These are phyloP conservation scores for Cucumis cinereus DNA, from an alignment of 306 rosid species.

Conservation along the genomic window DNA sequence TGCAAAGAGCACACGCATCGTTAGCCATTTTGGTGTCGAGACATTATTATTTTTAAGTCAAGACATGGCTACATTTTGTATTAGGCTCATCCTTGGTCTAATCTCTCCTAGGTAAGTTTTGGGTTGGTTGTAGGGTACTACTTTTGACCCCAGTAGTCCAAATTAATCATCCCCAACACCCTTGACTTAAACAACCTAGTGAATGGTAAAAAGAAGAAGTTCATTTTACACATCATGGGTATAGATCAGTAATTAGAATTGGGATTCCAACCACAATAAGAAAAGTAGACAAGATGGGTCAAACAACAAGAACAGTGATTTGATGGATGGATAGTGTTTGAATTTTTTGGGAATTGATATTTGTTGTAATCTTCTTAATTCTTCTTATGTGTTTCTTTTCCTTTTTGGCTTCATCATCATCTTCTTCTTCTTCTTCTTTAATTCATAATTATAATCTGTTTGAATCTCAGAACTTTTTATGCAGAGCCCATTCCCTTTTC, in stretches of 20 bases:
- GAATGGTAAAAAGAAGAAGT: background rate
- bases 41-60: too few species aligned
- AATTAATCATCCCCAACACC: too few species aligned
- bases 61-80: too few species aligned
- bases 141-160: too few species aligned
- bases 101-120: too few species aligned
- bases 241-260: background rate
- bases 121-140: too few species aligned
- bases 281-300: background rate
- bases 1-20: too few species aligned
- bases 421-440: background rate
- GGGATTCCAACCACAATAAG: background rate
- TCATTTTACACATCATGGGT: background rate
- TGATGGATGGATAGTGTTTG: background rate
- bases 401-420: background rate
- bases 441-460: background rate
- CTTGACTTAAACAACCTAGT: background rate
- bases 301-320: background rate
- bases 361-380: background rate
- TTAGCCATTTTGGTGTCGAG: too few species aligned
- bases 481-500: background rate
- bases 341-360: constrained; percentile 3
- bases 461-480: background rate
- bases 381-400: background rate
- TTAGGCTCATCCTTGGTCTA: too few species aligned